Percentiles rank a stretch among this genome's conserved stretches.
Evolutionary conservation across 352 stramenopile species (phyloP).

Genomic region (Phytophthora pluvialis): DNA sequence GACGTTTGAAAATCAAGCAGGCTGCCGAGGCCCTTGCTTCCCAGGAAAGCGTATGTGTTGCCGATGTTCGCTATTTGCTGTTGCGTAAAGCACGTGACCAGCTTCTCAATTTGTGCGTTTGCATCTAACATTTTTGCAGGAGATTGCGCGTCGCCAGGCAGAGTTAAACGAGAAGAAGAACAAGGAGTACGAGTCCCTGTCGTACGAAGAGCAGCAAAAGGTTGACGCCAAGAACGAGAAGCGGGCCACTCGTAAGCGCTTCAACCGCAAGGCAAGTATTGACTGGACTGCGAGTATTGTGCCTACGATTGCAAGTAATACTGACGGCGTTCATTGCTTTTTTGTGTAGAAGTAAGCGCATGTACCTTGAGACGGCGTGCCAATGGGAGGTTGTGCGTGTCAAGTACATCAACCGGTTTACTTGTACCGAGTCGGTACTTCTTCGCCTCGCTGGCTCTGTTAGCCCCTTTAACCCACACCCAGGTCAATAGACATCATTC

Average conservation of each 20-base stretch:
- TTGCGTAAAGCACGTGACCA: too few species aligned
- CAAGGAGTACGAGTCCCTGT: conserved; percentile 77
- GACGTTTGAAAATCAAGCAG: conserved; percentile 70
- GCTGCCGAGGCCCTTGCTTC: conserved; percentile 44
- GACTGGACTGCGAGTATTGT: background rate
- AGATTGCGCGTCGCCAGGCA: conserved; percentile 50
- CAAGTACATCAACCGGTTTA: background rate
- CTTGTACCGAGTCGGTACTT: too few species aligned
- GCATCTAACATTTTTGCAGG: conserved; percentile 31
- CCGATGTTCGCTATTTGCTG: too few species aligned
- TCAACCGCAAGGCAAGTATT: conserved; percentile 60
- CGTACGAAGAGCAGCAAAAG: conserved; percentile 85
- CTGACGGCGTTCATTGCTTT: conserved; percentile 7
- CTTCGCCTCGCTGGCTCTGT: too few species aligned
- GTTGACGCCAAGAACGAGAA: conserved; percentile 77
- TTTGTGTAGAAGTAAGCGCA: conserved; percentile 31
- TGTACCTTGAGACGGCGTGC: too few species aligned
- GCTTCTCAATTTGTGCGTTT: too few species aligned
- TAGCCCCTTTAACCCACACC: too few species aligned
- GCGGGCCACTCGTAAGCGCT: conserved; percentile 72
- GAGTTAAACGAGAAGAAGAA: conserved; percentile 82
- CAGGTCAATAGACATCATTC: too few species aligned
- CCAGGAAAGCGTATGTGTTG: conserved; percentile 39
- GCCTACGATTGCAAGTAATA: background rate
- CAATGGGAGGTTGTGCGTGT: background rate